phyloP scores from a whole-genome alignment of 768 basidiomycete genomes.

The Kwoniella botswanensis region DNA sequence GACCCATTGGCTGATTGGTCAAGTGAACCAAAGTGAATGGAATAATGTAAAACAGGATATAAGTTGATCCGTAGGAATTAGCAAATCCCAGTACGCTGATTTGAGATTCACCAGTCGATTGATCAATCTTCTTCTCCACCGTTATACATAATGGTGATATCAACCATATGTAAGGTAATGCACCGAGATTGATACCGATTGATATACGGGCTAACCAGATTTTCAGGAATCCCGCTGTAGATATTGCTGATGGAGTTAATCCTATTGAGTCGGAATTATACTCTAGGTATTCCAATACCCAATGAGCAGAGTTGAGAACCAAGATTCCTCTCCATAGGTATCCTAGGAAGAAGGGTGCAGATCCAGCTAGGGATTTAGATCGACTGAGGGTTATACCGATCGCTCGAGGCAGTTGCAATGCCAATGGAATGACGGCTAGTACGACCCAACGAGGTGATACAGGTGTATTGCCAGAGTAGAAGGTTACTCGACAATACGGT shows the following conservation, averaged over 20 bases:
- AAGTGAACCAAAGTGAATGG: constrained; percentile 67
- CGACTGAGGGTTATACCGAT: constrained; percentile 67
- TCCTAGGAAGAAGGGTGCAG: constrained; percentile 70
- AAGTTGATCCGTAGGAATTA: constrained; percentile 87
- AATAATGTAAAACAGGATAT: constrained; percentile 78
- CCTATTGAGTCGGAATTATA: constrained; percentile 31
- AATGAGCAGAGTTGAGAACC: constrained; percentile 68
- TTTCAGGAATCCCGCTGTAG: constrained; percentile 63
- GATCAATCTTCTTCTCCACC: constrained; percentile 59
- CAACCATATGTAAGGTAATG: constrained; percentile 72
- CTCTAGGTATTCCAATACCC: constrained; percentile 83
- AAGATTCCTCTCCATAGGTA: constrained; percentile 65
- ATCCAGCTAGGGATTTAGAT: constrained; percentile 74
- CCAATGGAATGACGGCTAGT: constrained; percentile 65
- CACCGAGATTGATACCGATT: constrained; percentile 60
- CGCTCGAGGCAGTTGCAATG: constrained; percentile 66
- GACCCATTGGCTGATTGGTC: constrained; percentile 78
- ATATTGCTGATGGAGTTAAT: constrained; percentile 48
- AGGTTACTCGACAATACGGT: constrained; percentile 85
- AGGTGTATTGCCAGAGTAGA: constrained; percentile 76
- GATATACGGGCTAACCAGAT: constrained; percentile 69
- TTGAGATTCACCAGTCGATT: constrained; percentile 49
- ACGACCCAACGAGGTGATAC: constrained; percentile 69
- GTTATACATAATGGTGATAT: constrained; percentile 74
- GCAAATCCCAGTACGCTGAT: constrained; percentile 76